phyloP scores from a whole-genome alignment of 164 flowering plant species.

The Piper longum region DNA sequence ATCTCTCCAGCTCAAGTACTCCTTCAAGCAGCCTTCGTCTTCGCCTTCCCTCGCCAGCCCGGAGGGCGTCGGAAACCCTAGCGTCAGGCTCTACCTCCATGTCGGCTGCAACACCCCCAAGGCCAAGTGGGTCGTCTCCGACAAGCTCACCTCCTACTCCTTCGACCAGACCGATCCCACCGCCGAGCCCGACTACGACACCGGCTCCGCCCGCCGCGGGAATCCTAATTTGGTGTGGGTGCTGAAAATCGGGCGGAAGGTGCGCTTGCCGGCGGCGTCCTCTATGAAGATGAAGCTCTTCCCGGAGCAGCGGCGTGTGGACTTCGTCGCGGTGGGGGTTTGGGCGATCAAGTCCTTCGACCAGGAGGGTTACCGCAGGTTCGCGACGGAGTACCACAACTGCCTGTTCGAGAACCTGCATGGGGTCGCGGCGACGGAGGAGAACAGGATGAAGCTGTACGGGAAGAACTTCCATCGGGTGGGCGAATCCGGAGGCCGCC shows the following conservation, averaged over 20 bases:
- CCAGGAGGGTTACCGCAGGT: constrained; percentile 41
- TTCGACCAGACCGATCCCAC: constrained; percentile 22
- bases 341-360: constrained; percentile 74
- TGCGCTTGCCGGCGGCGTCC: constrained; percentile 25
- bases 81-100: constrained; percentile 41
- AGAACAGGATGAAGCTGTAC: constrained; percentile 58
- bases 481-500: constrained; percentile 78
- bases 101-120: constrained; percentile 52
- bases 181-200: constrained; percentile 5
- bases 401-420: constrained; percentile 85
- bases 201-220: constrained; percentile 7
- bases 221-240: constrained; percentile 31
- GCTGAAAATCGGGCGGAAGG: constrained; percentile 41
- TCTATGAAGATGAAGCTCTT: constrained; percentile 56
- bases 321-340: constrained; percentile 50
- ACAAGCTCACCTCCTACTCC: constrained; percentile 44
- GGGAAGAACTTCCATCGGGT: constrained; percentile 89
- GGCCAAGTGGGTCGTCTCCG: constrained; percentile 67
- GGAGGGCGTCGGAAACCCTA: constrained; percentile 6
- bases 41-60: constrained; percentile 3
- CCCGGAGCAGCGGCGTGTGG: constrained; percentile 50
- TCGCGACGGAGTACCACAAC: constrained; percentile 45
- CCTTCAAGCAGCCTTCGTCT: constrained; percentile 15
- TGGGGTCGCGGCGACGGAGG: constrained; percentile 56
- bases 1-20: constrained; percentile 59